phyloP scores from a whole-genome alignment of 345 rosid species.

The Lepidium sativum region DNA sequence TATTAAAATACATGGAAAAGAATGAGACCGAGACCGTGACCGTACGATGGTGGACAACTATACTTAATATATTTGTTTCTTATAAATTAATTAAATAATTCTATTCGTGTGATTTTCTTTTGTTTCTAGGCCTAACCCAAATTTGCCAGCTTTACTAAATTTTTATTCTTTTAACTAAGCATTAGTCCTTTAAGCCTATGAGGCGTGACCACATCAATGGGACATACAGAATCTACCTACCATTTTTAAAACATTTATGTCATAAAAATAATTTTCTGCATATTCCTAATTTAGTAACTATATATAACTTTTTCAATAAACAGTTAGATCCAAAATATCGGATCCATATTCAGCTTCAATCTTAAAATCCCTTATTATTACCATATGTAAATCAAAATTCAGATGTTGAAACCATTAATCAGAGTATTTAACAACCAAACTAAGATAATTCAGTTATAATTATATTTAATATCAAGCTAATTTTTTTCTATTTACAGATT shows the following conservation, averaged over 20 bases:
- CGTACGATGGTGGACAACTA: conserved; percentile 26
- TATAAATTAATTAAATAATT: background rate
- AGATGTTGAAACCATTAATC: too few relatives aligned
- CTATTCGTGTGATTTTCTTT: too few relatives aligned
- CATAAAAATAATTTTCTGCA: background rate
- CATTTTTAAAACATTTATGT: conserved; percentile 7
- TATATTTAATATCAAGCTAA: too few relatives aligned
- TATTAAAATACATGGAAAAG: conserved; percentile 12
- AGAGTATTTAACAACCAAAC: too few relatives aligned
- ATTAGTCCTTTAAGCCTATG: conserved; percentile 7
- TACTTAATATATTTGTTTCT: conserved; percentile 4
- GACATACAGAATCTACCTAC: conserved; percentile 24
- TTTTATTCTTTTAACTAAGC: background rate
- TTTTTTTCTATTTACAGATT: conserved; percentile 50
- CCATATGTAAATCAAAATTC: too few relatives aligned
- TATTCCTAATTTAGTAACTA: background rate
- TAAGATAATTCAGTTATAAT: too few relatives aligned
- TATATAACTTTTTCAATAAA: background rate
- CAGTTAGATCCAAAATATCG: too few relatives aligned
- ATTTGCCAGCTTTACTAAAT: conserved; percentile 5
- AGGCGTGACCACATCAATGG: conserved; percentile 22
- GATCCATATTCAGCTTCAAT: too few relatives aligned
- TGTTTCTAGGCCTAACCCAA: conserved; percentile 17
- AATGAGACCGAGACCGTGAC: conserved; percentile 18
- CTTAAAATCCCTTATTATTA: too few relatives aligned